Evolutionary conservation across 2,329 filamentous ascomycete species (phyloP).

Genomic region (Fusarium beomiforme): DNA sequence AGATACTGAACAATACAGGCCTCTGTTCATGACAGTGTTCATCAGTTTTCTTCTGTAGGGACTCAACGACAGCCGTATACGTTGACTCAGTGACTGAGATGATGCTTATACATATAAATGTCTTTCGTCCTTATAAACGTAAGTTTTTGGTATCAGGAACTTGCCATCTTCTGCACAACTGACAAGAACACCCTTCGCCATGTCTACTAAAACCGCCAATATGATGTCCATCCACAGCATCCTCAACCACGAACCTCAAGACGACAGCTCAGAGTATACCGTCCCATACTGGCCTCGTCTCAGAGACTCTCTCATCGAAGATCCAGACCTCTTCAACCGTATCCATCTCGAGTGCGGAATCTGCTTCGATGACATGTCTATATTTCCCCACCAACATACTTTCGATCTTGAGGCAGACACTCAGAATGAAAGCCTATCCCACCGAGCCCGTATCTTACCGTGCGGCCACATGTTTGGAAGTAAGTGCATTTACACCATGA

Average conservation of each 20-base stretch:
- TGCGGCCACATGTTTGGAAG: constrained; percentile 37
- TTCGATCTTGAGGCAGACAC: neutral
- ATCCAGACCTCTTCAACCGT: neutral
- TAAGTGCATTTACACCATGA: neutral
- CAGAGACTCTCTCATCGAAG: constrained; percentile 12
- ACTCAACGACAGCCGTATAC: neutral
- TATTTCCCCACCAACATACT: constrained; percentile 15
- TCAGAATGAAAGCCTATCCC: neutral
- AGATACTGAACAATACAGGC: neutral
- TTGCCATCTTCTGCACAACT: neutral
- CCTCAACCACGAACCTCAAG: neutral
- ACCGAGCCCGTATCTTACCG: constrained; percentile 17
- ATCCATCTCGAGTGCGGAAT: constrained; percentile 18
- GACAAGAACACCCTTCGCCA: neutral
- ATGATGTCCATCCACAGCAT: constrained; percentile 6
- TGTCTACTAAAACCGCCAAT: neutral
- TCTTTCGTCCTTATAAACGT: neutral
- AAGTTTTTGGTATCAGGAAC: neutral
- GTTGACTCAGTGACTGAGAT: neutral
- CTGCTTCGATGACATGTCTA: constrained; percentile 14
- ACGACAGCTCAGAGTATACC: accelerated
- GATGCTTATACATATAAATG: neutral
- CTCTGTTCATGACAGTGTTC: neutral
- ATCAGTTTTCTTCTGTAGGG: neutral
- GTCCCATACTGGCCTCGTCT: constrained; percentile 15